phyloP scores from a whole-genome alignment of 1,284 basidiomycete species.

The Trametes hirsuta region DNA sequence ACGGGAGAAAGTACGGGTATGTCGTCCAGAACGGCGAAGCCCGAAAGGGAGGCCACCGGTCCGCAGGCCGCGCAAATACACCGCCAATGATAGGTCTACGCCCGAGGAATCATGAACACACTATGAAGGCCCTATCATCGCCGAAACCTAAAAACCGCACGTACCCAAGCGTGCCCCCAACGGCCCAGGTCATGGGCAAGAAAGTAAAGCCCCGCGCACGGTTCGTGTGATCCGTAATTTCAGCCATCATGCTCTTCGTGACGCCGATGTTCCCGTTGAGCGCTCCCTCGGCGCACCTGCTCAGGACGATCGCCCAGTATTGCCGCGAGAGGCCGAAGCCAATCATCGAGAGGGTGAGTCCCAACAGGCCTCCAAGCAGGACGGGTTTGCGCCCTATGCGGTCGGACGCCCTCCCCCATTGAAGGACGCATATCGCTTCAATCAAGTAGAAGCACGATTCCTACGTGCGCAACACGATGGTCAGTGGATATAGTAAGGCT shows the following conservation, averaged over 20 bases:
- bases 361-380: slow-evolving; percentile 65
- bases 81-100: slow-evolving; percentile 70
- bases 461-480: slow-evolving; percentile 35
- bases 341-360: slow-evolving; percentile 65
- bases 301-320: slow-evolving; percentile 58
- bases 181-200: slow-evolving; percentile 59
- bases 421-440: slow-evolving; percentile 64
- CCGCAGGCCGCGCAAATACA: slow-evolving; percentile 61
- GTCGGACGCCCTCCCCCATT: slow-evolving; percentile 73
- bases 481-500: too few relatives aligned
- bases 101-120: slow-evolving; percentile 16
- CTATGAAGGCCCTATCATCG: background rate
- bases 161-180: slow-evolving; percentile 47
- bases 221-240: slow-evolving; percentile 72
- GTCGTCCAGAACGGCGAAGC: slow-evolving; percentile 58
- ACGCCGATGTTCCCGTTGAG: slow-evolving; percentile 65
- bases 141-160: background rate
- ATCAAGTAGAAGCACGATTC: slow-evolving; percentile 70
- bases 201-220: slow-evolving; percentile 64
- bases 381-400: slow-evolving; percentile 70
- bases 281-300: slow-evolving; percentile 50
- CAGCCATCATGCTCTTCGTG: slow-evolving; percentile 69
- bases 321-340: slow-evolving; percentile 69
- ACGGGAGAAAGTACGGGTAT: slow-evolving; percentile 75
- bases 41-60: slow-evolving; percentile 66